Evolutionary conservation across 2,329 filamentous ascomycete species (phyloP), one percentile per base, ranked within the genome.

Genomic region (Hypoxylon sp.): DNA sequence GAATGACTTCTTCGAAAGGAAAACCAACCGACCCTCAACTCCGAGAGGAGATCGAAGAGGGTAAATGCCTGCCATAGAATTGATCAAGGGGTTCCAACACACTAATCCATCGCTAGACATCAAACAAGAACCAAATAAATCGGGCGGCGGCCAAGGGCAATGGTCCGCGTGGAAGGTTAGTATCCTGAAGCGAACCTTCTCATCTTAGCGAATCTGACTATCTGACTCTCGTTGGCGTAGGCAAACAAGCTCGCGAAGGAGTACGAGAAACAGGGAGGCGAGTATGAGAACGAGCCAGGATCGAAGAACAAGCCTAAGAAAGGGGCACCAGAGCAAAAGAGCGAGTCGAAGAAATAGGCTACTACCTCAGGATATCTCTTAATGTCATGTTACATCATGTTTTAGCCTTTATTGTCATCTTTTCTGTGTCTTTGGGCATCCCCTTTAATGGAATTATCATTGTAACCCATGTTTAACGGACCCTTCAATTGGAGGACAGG

Each of bases 241-340:
- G 72, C 67, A 2, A 62, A 68, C 2, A 77, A 77, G 60, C 64
- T 77, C 3, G 74, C 74, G 2, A 77, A 78, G 52, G 75, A 77
- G 61, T 77, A 78, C 46, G 75, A 78, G 67, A 75, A 73, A 62
- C 73, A 74, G 35, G 76, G 76, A 1, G 75, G 76, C 3, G 75
- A 66, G 1, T 78, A 77, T 46, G 74, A 77, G 64, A 74, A 78
- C 29, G 71, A 75, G 62, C 58, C 75, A 0, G 74, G 74, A 0
- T 77, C 75, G 7, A 77, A 78, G 62, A 77, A 77, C 21, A 68
- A 71, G 55, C 62, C 66, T 3, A 67, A 63, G 52, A 69, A 66
- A 53, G 67, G 68, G 1, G 38, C 38, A 1, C 66, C 66, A 3
- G 23, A 64, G 50, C 35, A 17, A 10, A 40, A 40, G 18, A 40